phyloP scores from a whole-genome alignment of 345 rosid species.

The Eucalyptus marginata region DNA sequence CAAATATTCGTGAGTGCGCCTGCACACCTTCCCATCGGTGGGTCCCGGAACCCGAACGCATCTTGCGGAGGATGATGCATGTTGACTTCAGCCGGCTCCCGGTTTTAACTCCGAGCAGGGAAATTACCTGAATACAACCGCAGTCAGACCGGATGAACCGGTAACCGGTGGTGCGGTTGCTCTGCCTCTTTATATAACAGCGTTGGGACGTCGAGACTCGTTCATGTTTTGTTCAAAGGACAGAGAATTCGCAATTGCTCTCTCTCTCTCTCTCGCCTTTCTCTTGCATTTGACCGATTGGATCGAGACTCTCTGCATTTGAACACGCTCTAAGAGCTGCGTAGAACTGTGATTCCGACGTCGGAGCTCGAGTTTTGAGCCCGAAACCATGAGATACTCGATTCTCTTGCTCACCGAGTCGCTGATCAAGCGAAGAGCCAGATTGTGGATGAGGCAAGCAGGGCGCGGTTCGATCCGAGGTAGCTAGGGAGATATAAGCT shows the following conservation, averaged over 20 bases:
- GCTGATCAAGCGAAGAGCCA: conserved; percentile 38
- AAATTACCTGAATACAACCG: background rate
- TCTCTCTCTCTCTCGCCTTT: background rate
- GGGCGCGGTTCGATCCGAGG: conserved; percentile 58
- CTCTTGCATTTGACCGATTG: background rate
- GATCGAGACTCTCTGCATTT: background rate
- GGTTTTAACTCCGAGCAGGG: background rate
- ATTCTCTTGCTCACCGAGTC: conserved; percentile 27
- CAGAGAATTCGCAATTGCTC: background rate
- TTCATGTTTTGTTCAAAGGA: background rate
- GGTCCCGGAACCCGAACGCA: background rate
- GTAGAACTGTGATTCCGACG: background rate
- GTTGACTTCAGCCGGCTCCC: background rate
- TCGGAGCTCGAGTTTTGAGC: background rate
- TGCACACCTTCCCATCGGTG: background rate
- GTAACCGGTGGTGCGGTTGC: background rate
- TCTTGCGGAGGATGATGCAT: background rate
- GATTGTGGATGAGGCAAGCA: conserved; percentile 37
- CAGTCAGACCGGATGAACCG: background rate
- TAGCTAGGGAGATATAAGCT: conserved; percentile 20
- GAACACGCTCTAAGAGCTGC: background rate
- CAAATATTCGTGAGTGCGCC: background rate
- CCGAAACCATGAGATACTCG: conserved; percentile 16
- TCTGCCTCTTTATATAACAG: background rate
- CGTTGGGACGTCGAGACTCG: background rate